phyloP scores from a whole-genome alignment of 2,329 filamentous ascomycete species.

The Beauveria asiatica region DNA sequence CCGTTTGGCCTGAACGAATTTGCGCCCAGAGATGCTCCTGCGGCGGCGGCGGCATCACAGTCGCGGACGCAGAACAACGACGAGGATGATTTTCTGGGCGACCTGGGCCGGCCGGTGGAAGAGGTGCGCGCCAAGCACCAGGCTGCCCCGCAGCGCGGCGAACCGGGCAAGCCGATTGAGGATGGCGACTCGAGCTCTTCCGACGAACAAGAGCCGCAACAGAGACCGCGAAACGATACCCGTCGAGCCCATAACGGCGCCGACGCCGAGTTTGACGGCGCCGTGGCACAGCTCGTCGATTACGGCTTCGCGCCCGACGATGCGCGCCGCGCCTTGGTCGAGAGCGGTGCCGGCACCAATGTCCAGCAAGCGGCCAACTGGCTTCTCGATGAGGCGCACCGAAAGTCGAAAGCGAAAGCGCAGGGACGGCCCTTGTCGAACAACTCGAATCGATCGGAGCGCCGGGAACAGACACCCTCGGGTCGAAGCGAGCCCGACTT shows the following conservation, averaged over 20 bases:
- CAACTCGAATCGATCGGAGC: conserved; percentile 19
- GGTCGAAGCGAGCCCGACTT: conserved; percentile 62
- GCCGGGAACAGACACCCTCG: conserved; percentile 15
- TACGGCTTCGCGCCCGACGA: conserved; percentile 89
- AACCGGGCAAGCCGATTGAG: conserved; percentile 50
- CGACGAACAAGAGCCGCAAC: conserved; percentile 28
- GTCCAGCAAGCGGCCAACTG: conserved; percentile 82
- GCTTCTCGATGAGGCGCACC: conserved; percentile 85
- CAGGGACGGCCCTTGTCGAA: conserved; percentile 41
- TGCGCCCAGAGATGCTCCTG: conserved; percentile 30
- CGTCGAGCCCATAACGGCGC: conserved; percentile 18
- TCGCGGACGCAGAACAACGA: conserved; percentile 30
- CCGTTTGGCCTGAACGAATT: conserved; percentile 73
- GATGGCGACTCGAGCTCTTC: conserved; percentile 38
- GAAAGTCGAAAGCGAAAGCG: conserved; percentile 67
- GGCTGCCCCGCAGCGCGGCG: conserved; percentile 31
- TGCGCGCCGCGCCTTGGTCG: conserved; percentile 68
- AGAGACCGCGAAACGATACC: conserved; percentile 14
- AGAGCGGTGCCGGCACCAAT: conserved; percentile 70
- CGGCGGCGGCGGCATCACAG: conserved; percentile 20
- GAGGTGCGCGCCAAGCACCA: conserved; percentile 46
- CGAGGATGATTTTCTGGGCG: conserved; percentile 58
- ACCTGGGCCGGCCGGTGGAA: conserved; percentile 56
- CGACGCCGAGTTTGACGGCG: conserved; percentile 54
- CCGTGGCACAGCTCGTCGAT: conserved; percentile 81